Base-by-base conservation (phyloP, 768 basidiomycete genomes). In the Boletus rubroflammeus region DNA sequence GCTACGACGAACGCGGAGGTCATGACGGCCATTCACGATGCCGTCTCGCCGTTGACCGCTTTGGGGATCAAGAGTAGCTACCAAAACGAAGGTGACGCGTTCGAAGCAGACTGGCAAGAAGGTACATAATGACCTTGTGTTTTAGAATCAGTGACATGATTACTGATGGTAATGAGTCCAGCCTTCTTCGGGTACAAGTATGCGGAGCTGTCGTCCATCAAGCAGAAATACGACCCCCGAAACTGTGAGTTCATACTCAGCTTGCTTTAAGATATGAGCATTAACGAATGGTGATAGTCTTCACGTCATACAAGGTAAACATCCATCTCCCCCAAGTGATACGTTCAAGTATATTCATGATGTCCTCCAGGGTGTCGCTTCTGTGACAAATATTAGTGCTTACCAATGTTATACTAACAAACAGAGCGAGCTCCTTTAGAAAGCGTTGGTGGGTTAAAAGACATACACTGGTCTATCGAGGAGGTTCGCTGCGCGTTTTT, bases 161-260 rank as follows among this genome's bases (percentile, higher is more conserved):
- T 4, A 32, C 25, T 14, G 21, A 29, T 13, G 14, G 26, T 44
- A 0, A 25, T 14, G n/a, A n/a, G n/a, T 26, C n/a, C n/a, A 66
- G 61, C 42, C 19, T 66, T 63, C 38, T 63, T 65, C 29, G 56
- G 61, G 34, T 55, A 57, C 46, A 66, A 65, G 39, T 63, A 63
- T 29, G 35, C 52, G 3, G 23, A 32, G 5, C 34, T 66, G 21
- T 57, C 49, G 17, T 43, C 50, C 2, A 64, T 66, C 48, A 66
- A 64, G 21, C 61, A 54, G 55, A 63, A 55, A 38, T 65, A 64
- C 11, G 61, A 66, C 42, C 64, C 60, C 6, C 0, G 35, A 1
- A 65, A 66, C 21, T 60, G 64, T 62, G 42, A 47, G 60, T 51
- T 2, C 10, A 21, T n/a, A 9, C 28, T 23, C n/a, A n/a, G 0